These are phyloP conservation scores for Trypanosoma vivax DNA, from an alignment of 208 protist species.

Conservation along the genomic window DNA sequence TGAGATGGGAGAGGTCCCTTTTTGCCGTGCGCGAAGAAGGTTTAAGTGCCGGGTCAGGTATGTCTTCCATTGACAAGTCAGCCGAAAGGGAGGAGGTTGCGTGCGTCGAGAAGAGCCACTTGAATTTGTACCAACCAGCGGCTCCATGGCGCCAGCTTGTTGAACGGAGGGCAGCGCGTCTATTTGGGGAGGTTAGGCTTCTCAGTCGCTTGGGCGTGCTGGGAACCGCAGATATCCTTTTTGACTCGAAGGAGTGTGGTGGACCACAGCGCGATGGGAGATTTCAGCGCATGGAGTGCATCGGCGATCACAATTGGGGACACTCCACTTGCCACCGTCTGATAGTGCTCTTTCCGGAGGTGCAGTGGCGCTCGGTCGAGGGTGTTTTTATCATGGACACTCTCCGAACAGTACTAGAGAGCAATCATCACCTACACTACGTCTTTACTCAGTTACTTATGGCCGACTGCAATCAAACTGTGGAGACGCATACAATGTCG, in stretches of 20 bases:
- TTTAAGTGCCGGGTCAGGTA: background rate
- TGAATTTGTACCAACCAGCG: background rate
- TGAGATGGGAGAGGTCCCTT: conserved; percentile 5
- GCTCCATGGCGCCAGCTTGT: conserved; percentile 1
- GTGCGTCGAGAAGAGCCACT: background rate
- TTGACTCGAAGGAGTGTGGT: background rate
- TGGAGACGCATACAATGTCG: conserved; percentile 1
- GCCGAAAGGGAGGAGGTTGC: background rate
- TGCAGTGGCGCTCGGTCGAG: conserved; percentile 7
- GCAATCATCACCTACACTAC: conserved; percentile 17
- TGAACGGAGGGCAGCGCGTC: background rate
- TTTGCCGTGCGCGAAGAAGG: background rate
- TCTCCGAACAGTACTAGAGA: conserved; percentile 19
- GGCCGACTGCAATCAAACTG: background rate
- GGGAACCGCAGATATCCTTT: background rate
- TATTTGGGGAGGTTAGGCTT: conserved; percentile 1
- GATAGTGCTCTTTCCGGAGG: conserved; percentile 16
- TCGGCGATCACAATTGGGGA: conserved; percentile 29
- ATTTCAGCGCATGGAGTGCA: conserved; percentile 24
- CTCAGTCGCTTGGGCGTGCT: conserved; percentile 9
- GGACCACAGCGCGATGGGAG: conserved; percentile 1
- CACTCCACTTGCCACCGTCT: conserved; percentile 14
- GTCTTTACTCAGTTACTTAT: conserved; percentile 10
- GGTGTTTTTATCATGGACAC: conserved; percentile 9
- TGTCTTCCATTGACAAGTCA: background rate